Base-by-base conservation (phyloP, 2,329 filamentous ascomycete genomes). In the Elsinoe batatas region DNA sequence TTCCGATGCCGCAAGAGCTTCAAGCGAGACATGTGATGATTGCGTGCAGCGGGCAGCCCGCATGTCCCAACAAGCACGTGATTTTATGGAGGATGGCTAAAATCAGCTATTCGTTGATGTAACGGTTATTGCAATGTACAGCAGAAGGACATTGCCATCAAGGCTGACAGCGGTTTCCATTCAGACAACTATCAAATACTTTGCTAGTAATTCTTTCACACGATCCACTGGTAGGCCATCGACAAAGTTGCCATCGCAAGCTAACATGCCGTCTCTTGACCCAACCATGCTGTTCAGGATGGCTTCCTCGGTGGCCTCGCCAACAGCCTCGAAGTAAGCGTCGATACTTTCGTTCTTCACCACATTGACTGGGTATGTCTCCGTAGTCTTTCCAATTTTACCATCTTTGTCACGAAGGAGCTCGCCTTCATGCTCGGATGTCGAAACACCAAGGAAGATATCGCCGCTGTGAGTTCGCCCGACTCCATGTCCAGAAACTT, bases 391-490 rank as follows among this genome's bases (percentile, higher is more conserved):
- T 5, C 46, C 32, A 5, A 50, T 50, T 15, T 44, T 44, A 6
- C 17, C 10, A 5, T 26, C 17, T n/a, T 20, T 36, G 1, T 17
- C 33, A 3, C 53, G 56, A 15, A 63, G 22, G 37, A 62, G 60
- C 55, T 64, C 56, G 3, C 55, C 38, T 7, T 58, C 59, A 32
- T 59, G 40, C 12, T 61, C 58, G 2, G 73, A 82, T 0, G 82
- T 86, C 6, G 81, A 85, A 58, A 87, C 80, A 3, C 83, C 82
- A 2, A 87, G 70, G 64, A 85, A 84, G 57, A 87, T 79, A 58
- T 87, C 83, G 0, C 83, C 83, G 0, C 80, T 84, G 10, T 74
- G 74, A 59, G 84, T 85, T 42, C 75, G 73, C 6, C 61, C 63
- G 6, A 61, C 53, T 0, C 81, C 82, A 58, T 79, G 79, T 1